phyloP scores from a whole-genome alignment of 805 yeast species.

The Saccharomycopsis sp. region DNA sequence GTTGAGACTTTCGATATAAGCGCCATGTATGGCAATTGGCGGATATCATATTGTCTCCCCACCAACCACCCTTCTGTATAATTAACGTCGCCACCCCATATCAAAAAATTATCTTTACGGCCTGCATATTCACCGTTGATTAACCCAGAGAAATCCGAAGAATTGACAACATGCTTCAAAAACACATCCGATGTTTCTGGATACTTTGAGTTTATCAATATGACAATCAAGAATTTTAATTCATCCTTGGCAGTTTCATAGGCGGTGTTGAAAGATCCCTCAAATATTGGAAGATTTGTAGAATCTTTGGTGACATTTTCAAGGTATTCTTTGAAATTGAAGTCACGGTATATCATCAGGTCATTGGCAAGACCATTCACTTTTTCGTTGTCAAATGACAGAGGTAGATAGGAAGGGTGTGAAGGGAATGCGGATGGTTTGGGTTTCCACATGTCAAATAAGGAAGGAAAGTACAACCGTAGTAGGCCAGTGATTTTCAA shows the following conservation, averaged over 20 bases:
- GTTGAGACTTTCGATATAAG: slow-evolving; percentile 44
- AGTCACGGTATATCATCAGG: slow-evolving; percentile 14
- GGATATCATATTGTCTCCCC: slow-evolving; percentile 44
- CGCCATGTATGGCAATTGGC: slow-evolving; percentile 46
- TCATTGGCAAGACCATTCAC: slow-evolving; percentile 10
- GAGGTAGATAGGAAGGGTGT: slow-evolving; percentile 13
- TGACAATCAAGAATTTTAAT: slow-evolving; percentile 44
- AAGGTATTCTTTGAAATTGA: slow-evolving; percentile 20
- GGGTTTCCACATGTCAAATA: slow-evolving; percentile 1
- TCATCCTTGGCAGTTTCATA: slow-evolving; percentile 32
- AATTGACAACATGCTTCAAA: slow-evolving; percentile 10
- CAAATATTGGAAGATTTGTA: slow-evolving; percentile 24
- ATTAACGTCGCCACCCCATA: slow-evolving; percentile 56
- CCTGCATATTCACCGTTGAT: slow-evolving; percentile 11
- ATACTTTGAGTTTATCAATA: slow-evolving; percentile 31
- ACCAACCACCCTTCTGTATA: slow-evolving; percentile 61
- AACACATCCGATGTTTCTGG: slow-evolving; percentile 5
- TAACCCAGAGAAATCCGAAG: slow-evolving; percentile 7
- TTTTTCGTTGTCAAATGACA: not conserved
- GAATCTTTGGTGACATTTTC: slow-evolving; percentile 22
- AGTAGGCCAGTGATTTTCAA: slow-evolving; percentile 31
- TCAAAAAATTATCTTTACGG: slow-evolving; percentile 35
- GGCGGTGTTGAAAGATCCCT: slow-evolving; percentile 35
- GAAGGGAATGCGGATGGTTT: slow-evolving; percentile 6
- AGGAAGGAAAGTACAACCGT: slow-evolving; percentile 30